Conservation (phyloP, 2,329 filamentous ascomycete genomes). For the Pseudocercospora macadamiae region DNA sequence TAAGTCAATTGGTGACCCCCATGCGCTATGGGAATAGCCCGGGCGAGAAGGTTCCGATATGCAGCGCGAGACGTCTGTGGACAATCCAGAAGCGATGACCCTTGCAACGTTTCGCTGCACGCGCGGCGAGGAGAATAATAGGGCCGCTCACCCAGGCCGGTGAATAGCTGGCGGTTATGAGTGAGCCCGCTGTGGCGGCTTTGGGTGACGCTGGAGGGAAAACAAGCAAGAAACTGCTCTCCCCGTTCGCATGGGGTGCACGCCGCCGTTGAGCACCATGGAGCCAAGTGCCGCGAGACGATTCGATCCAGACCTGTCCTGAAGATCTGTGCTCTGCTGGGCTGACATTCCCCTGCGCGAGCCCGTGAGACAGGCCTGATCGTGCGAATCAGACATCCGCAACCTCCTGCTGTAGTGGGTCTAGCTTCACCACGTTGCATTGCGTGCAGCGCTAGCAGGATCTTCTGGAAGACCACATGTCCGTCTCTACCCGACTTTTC, state of each 20-base stretch:
- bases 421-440: constrained; percentile 4
- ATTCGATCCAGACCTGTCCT: constrained; percentile 6
- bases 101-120: background rate
- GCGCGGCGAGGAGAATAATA: background rate
- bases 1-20: background rate
- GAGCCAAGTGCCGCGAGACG: constrained; percentile 2
- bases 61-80: constrained; percentile 2
- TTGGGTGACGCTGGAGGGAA: too few relatives aligned
- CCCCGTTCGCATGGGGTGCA: constrained; percentile 1
- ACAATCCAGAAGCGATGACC: constrained; percentile 1
- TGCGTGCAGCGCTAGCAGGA: background rate
- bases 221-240: constrained; percentile 2
- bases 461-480: constrained; percentile 1
- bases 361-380: background rate
- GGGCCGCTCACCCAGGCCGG: background rate
- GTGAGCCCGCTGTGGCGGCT: background rate
- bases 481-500: constrained; percentile 1
- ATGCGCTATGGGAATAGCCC: constrained; percentile 1
- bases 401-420: background rate
- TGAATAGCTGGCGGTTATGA: background rate
- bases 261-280: background rate
- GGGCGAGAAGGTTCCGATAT: background rate
- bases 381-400: background rate
- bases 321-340: background rate
- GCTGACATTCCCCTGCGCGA: constrained; percentile 1